A percentile compares a stretch with the other conserved stretches of the same genome.
phyloP scores from a whole-genome alignment of 345 rosid genomes.

The Anacardium occidentale region DNA sequence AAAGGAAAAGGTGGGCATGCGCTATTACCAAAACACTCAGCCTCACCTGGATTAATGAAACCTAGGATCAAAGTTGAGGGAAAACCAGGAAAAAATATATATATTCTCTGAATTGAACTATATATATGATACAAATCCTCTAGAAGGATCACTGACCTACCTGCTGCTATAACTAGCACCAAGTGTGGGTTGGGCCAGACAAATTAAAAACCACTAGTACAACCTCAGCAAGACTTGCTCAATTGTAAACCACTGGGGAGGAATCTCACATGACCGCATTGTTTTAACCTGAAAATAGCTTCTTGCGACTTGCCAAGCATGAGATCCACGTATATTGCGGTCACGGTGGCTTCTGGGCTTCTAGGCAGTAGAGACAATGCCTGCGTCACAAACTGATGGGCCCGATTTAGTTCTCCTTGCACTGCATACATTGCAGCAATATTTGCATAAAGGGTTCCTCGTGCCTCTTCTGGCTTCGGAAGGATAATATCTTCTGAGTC shows the following conservation, averaged over 20 bases:
- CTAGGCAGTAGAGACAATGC: slow-evolving; percentile 62
- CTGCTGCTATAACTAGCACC: slow-evolving; percentile 37
- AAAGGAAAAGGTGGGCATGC: slow-evolving; percentile 46
- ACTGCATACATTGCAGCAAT: slow-evolving; percentile 63
- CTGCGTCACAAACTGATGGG: slow-evolving; percentile 51
- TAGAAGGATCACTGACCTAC: slow-evolving; percentile 51
- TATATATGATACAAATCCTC: slow-evolving; percentile 71
- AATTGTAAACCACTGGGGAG: slow-evolving; percentile 40
- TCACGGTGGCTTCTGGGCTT: slow-evolving; percentile 67
- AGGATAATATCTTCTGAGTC: slow-evolving; percentile 34
- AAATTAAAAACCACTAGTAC: slow-evolving; percentile 27
- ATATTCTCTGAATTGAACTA: slow-evolving; percentile 56
- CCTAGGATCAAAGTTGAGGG: slow-evolving; percentile 35
- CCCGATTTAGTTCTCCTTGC: slow-evolving; percentile 74
- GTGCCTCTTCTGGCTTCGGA: slow-evolving; percentile 88
- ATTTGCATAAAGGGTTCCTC: slow-evolving; percentile 75
- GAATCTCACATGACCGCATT: slow-evolving; percentile 66
- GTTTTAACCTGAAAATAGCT: slow-evolving; percentile 77
- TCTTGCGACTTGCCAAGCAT: slow-evolving; percentile 71
- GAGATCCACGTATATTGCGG: slow-evolving; percentile 76
- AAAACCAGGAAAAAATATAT: slow-evolving; percentile 20
- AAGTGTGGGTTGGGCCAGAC: slow-evolving; percentile 23
- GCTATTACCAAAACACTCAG: slow-evolving; percentile 55
- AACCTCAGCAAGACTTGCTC: slow-evolving; percentile 28
- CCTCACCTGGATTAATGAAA: slow-evolving; percentile 46